Conservation (phyloP, 2,329 filamentous ascomycete genomes). For the Aspergillus novofumigatus region DNA sequence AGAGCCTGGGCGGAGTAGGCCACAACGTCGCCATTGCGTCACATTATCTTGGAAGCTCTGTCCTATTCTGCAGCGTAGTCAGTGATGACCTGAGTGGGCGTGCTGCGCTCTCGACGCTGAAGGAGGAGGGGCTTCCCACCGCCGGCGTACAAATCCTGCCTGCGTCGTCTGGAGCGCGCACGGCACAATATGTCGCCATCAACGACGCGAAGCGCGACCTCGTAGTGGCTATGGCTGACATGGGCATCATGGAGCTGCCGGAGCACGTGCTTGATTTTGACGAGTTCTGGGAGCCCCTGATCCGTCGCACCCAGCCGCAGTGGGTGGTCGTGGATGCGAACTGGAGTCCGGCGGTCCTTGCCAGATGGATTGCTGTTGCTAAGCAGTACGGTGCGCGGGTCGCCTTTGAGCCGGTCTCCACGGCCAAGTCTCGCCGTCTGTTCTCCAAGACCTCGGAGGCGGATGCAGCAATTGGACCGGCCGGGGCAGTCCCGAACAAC, state of each 20-base stretch:
- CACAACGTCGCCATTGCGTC: constrained; percentile 86
- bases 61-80: constrained; percentile 74
- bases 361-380: constrained; percentile 62
- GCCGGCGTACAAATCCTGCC: constrained; percentile 58
- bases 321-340: constrained; percentile 87
- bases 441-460: constrained; percentile 46
- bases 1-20: constrained; percentile 85
- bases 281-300: constrained; percentile 58
- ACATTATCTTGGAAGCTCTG: constrained; percentile 62
- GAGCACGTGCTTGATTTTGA: constrained; percentile 39
- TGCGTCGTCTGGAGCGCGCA: constrained; percentile 56
- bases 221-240: constrained; percentile 91
- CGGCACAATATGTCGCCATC: constrained; percentile 86
- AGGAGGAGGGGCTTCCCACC: constrained; percentile 58
- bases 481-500: constrained; percentile 54
- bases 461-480: constrained; percentile 27
- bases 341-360: constrained; percentile 66
- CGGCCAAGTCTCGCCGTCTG: constrained; percentile 67
- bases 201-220: constrained; percentile 82
- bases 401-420: constrained; percentile 86
- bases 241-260: constrained; percentile 68
- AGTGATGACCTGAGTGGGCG: constrained; percentile 75
- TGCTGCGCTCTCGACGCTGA: constrained; percentile 64
- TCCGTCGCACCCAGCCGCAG: constrained; percentile 57
- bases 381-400: constrained; percentile 55